phyloP scores from a whole-genome alignment of 352 stramenopile species.

The Phytopythium mirpurense region DNA sequence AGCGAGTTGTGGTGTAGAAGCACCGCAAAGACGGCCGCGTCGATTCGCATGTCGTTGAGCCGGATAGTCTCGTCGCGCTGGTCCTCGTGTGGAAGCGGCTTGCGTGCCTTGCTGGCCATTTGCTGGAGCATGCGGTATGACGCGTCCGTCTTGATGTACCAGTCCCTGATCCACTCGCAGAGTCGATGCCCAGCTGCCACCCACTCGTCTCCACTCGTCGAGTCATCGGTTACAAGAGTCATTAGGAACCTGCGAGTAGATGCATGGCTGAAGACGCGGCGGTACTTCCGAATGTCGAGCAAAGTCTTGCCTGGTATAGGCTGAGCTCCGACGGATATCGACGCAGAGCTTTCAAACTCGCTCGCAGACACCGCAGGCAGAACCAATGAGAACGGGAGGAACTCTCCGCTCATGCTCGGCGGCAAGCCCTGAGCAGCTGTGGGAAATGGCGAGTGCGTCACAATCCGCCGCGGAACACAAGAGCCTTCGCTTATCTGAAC shows the following conservation, averaged over 20 bases:
- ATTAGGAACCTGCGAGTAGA: conserved; percentile 17
- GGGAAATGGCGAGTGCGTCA: conserved; percentile 29
- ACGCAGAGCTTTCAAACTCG: neutral
- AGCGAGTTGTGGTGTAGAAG: no score
- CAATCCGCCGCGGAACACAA: conserved; percentile 7
- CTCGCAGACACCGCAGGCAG: conserved; percentile 15
- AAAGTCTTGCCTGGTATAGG: neutral
- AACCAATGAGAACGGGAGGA: conserved; percentile 27
- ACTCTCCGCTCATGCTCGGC: conserved; percentile 4
- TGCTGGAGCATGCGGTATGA: conserved; percentile 69
- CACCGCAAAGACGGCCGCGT: conserved; percentile 50
- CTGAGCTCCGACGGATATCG: neutral
- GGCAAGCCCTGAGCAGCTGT: neutral
- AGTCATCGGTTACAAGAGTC: conserved; percentile 4
- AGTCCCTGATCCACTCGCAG: conserved; percentile 49
- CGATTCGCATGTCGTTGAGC: conserved; percentile 34
- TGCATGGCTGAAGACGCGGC: conserved; percentile 16
- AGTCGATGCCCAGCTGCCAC: conserved; percentile 13
- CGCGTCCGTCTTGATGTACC: conserved; percentile 40
- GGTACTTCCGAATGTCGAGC: conserved; percentile 14
- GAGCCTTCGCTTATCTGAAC: conserved; percentile 5
- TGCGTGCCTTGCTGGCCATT: conserved; percentile 22
- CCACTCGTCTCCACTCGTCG: neutral
- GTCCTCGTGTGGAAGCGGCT: conserved; percentile 8
- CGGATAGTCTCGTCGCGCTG: conserved; percentile 12